A percentile compares a stretch with the other conserved stretches of the same genome.
Conservation (phyloP, 768 basidiomycete genomes). For the Suillus decipiens region DNA sequence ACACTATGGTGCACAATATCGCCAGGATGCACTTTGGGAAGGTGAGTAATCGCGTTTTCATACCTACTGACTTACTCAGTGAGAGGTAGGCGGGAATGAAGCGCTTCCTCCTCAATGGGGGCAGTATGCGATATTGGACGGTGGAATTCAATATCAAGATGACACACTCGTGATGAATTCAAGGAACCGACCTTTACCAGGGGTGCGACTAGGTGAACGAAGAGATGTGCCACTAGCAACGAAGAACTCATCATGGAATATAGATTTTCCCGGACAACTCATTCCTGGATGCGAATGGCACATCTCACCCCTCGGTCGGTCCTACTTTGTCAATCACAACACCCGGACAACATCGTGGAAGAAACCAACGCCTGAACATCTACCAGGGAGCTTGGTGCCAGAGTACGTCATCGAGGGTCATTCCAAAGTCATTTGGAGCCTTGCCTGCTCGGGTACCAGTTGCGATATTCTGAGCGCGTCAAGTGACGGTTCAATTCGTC, state of each 20-base stretch:
- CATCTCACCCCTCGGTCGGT: not conserved
- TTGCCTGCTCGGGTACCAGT: not conserved
- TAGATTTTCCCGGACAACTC: not conserved
- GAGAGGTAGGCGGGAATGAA: not conserved
- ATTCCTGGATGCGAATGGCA: not conserved
- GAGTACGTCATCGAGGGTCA: not conserved
- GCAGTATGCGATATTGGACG: not conserved
- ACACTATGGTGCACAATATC: not conserved
- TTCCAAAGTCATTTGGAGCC: not conserved
- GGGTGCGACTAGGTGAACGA: not conserved
- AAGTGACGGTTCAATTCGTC: not conserved
- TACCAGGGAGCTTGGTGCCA: not conserved
- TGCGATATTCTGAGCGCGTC: not conserved
- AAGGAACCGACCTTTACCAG: not conserved
- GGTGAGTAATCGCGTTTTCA: not conserved
- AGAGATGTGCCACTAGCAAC: not conserved
- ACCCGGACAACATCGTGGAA: not conserved
- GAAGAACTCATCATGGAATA: not conserved
- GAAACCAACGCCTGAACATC: not conserved
- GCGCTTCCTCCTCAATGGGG: not conserved
- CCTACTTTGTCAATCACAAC: not conserved
- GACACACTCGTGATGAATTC: not conserved
- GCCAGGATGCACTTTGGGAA: constrained; percentile 3
- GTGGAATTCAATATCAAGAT: not conserved
- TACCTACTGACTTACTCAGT: not conserved